These are phyloP conservation scores for Nakazawaea wickerhamii DNA, from an alignment of 805 yeast species.

Conservation along the genomic window DNA sequence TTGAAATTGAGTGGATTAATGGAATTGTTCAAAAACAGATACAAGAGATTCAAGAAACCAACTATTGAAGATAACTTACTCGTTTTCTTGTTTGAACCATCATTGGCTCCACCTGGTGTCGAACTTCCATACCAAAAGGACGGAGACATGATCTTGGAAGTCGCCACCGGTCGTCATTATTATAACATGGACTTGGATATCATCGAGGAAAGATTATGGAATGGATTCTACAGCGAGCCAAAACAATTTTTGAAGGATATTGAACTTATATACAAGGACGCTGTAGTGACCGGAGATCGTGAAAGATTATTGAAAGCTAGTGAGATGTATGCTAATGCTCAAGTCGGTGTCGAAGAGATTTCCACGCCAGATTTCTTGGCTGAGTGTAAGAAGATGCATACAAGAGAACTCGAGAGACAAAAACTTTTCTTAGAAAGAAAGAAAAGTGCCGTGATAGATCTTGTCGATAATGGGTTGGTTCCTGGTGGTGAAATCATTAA, in stretches of 20 bases:
- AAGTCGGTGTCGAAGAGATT: conserved; percentile 90
- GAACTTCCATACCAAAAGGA: conserved; percentile 43
- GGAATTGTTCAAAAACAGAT: conserved; percentile 84
- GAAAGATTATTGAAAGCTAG: conserved; percentile 79
- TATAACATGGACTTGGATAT: conserved; percentile 91
- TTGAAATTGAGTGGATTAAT: conserved; percentile 80
- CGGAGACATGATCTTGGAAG: conserved; percentile 77
- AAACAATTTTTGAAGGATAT: conserved; percentile 83
- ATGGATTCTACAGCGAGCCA: conserved; percentile 91
- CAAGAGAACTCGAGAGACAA: conserved; percentile 57
- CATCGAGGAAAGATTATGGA: conserved; percentile 93
- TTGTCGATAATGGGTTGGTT: no score
- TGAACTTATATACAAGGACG: conserved; percentile 76
- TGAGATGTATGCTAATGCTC: conserved; percentile 95
- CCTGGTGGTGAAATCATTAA: conserved; percentile 8
- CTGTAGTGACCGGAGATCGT: conserved; percentile 69
- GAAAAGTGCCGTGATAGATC: not conserved
- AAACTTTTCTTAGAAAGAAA: conserved; percentile 28
- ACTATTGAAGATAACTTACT: conserved; percentile 72
- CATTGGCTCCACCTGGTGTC: conserved; percentile 26
- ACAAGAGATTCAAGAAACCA: conserved; percentile 88
- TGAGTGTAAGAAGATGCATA: conserved; percentile 70
- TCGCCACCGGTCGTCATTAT: conserved; percentile 63
- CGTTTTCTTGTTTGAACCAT: conserved; percentile 72
- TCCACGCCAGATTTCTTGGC: conserved; percentile 63